Conservation (phyloP, 78 protist species). For the Dictyostelium citrinum region DNA sequence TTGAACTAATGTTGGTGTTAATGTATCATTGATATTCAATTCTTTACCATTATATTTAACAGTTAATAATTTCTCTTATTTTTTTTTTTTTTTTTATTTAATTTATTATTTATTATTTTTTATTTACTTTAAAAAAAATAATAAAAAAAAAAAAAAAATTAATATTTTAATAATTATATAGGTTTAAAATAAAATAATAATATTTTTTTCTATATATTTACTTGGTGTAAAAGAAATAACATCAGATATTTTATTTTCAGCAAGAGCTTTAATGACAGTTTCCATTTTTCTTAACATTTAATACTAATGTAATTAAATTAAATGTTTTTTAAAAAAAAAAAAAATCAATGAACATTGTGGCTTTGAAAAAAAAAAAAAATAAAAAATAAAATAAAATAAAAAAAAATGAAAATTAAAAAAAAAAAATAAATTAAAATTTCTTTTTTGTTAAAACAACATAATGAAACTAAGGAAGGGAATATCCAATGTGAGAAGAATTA, state of each 20-base stretch:
- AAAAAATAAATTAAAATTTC: not conserved
- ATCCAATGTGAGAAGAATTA: no score
- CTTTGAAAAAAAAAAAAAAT: not conserved
- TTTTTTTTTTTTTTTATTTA: not conserved
- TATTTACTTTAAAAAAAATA: no score
- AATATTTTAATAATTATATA: not conserved
- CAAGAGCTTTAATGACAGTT: not conserved
- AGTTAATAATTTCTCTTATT: not conserved
- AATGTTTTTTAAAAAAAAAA: not conserved
- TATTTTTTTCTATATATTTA: not conserved
- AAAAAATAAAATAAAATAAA: not conserved
- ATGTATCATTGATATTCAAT: not conserved
- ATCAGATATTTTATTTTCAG: not conserved
- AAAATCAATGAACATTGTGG: no score
- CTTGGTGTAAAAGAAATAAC: conserved; percentile 19
- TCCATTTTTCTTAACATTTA: not conserved
- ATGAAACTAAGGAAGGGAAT: no score
- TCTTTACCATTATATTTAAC: not conserved
- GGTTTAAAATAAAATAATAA: not conserved
- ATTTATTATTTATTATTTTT: no score
- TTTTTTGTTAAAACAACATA: no score
- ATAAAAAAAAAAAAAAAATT: not conserved
- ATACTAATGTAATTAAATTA: not conserved
- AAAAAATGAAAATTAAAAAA: not conserved
- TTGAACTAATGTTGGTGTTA: conserved; percentile 19